These are phyloP conservation scores for Blastomyces percursus DNA, from an alignment of 2,329 filamentous ascomycete species.

Conservation along the genomic window DNA sequence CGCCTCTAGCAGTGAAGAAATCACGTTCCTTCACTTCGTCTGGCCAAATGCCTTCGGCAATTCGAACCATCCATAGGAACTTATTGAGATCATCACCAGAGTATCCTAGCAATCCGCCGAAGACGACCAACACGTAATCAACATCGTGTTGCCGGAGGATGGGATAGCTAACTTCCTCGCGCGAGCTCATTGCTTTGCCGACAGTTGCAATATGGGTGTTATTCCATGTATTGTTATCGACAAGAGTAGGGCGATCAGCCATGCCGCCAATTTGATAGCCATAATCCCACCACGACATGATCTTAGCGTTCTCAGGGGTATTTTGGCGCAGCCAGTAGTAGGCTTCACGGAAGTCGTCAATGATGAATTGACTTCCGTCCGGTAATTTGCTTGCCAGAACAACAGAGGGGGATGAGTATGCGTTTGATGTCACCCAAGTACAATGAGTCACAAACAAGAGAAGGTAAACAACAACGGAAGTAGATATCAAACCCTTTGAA, in stretches of 20 bases:
- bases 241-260: conserved; percentile 91
- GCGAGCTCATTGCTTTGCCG: conserved; percentile 95
- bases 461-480: conserved; percentile 64
- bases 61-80: conserved; percentile 99
- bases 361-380: conserved; percentile 94
- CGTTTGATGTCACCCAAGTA: conserved; percentile 98
- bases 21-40: conserved; percentile 95
- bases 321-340: conserved; percentile 99
- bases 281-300: conserved; percentile 99
- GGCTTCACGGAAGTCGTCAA: conserved; percentile 97
- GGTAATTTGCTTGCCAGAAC: conserved; percentile 85
- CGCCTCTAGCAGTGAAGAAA: conserved; percentile 87
- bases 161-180: conserved; percentile 95
- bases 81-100: conserved; percentile 99
- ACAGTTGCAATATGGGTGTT: conserved; percentile 99
- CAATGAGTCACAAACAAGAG: conserved; percentile 93
- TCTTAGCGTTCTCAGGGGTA: conserved; percentile 86
- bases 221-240: conserved; percentile 99
- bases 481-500: conserved; percentile 69
- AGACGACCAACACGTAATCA: conserved; percentile 96
- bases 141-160: conserved; percentile 99
- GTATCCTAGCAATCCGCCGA: conserved; percentile 90
- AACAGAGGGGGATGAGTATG: conserved; percentile 95
- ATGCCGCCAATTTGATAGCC: conserved; percentile 99
- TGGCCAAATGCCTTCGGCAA: conserved; percentile 99